These are phyloP conservation scores for Penicillium paradoxum DNA, from an alignment of 495 filamentous ascomycete species.

Conservation along the genomic window DNA sequence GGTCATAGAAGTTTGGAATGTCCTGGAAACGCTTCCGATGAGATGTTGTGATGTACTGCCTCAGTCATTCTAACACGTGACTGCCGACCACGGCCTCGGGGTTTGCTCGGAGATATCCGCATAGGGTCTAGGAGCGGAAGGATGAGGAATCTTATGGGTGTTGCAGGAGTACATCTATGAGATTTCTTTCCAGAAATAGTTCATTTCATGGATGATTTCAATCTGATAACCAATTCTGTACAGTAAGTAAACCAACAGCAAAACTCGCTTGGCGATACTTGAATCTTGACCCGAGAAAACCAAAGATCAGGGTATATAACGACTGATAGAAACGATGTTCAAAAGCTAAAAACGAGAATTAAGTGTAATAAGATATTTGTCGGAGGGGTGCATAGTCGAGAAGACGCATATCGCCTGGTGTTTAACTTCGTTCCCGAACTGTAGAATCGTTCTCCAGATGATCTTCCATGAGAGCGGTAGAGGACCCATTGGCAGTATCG, in stretches of 20 bases:
- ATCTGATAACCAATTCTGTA: not conserved
- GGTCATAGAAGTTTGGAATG: conserved; percentile 5
- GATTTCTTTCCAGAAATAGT: not conserved
- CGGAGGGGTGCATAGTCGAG: conserved; percentile 17
- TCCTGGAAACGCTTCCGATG: conserved; percentile 8
- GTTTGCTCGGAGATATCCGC: conserved; percentile 16
- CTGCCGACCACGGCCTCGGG: conserved; percentile 21
- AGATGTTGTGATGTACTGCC: conserved; percentile 26
- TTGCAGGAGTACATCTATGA: not conserved
- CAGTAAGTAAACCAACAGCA: not conserved
- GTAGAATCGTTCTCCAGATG: conserved; percentile 4
- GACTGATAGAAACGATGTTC: not conserved
- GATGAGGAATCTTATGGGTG: too few species aligned
- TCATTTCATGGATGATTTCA: not conserved
- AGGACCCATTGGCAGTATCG: conserved; percentile 25
- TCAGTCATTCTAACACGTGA: conserved; percentile 32
- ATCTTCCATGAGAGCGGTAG: conserved; percentile 23
- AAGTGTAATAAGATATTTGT: not conserved
- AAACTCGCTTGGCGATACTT: not conserved
- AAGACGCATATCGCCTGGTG: not conserved
- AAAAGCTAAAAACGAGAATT: not conserved
- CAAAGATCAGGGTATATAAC: conserved; percentile 7
- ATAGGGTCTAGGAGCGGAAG: not conserved
- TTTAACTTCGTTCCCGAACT: conserved; percentile 25
- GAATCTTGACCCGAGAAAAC: not conserved